These are phyloP conservation scores for Agrocybe chaxingu DNA, from an alignment of 768 basidiomycete species.

Conservation along the genomic window DNA sequence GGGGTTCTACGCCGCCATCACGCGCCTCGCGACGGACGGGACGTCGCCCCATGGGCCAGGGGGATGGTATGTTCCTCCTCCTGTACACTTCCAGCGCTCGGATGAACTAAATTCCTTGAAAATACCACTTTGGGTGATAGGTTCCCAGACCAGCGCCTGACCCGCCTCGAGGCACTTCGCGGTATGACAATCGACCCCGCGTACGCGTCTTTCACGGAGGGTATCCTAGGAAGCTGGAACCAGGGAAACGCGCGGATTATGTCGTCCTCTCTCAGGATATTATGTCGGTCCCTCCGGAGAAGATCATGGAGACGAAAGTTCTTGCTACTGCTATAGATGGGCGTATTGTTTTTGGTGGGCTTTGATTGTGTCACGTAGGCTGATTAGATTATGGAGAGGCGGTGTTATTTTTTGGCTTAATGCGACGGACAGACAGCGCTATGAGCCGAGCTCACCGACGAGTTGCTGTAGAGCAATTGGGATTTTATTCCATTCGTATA, in stretches of 20 bases:
- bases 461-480: too few species aligned
- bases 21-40: constrained; percentile 68
- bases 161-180: constrained; percentile 71
- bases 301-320: constrained; percentile 68
- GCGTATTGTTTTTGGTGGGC: constrained; percentile 33
- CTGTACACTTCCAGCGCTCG: not conserved
- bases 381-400: not conserved
- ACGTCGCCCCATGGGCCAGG: constrained; percentile 75
- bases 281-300: constrained; percentile 53
- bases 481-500: too few species aligned
- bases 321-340: constrained; percentile 83
- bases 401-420: too few species aligned
- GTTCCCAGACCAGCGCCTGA: constrained; percentile 80
- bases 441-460: too few species aligned
- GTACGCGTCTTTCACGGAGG: constrained; percentile 80
- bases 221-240: constrained; percentile 65
- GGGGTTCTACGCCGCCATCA: constrained; percentile 84
- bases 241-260: constrained; percentile 82
- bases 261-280: constrained; percentile 80
- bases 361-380: constrained; percentile 14
- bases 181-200: constrained; percentile 88
- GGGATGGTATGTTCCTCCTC: constrained; percentile 62
- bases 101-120: not conserved
- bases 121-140: constrained; percentile 29
- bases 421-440: too few species aligned